Evolutionary conservation across 1,139 yeast species (phyloP).

Genomic region (Candida gigantensis): DNA sequence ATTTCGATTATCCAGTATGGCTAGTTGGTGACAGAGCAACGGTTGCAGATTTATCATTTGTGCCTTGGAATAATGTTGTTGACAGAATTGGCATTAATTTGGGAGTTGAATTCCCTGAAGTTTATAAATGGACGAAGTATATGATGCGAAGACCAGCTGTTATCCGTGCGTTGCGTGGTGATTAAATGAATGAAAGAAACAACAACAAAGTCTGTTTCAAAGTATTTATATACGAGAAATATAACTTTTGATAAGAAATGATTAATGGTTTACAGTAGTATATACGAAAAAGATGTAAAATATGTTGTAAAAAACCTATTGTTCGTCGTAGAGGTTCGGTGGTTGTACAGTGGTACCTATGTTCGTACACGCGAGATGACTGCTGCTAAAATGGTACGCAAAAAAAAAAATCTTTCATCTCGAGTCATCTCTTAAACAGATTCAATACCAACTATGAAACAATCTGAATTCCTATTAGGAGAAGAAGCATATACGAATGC

Average conservation of each 20-base stretch:
- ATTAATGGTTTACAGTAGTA: too few relatives aligned
- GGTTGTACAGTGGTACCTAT: too few relatives aligned
- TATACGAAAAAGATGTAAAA: too few relatives aligned
- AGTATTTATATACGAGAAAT: too few relatives aligned
- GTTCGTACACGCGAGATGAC: too few relatives aligned
- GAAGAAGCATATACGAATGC: conserved; percentile 24
- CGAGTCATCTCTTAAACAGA: conserved; percentile 5
- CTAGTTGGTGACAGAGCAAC: conserved; percentile 88
- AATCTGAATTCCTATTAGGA: conserved; percentile 24
- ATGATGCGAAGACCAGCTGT: conserved; percentile 92
- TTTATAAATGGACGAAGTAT: conserved; percentile 90
- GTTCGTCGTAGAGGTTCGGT: too few relatives aligned
- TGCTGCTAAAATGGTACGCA: not conserved
- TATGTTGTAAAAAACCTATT: too few relatives aligned
- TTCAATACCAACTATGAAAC: conserved; percentile 2
- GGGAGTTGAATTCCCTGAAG: conserved; percentile 89
- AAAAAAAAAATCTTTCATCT: not conserved
- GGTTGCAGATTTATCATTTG: conserved; percentile 88
- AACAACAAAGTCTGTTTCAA: too few relatives aligned
- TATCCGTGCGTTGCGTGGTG: conserved; percentile 72
- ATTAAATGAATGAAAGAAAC: conserved; percentile 20
- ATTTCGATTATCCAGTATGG: conserved; percentile 95
- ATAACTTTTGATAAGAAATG: too few relatives aligned
- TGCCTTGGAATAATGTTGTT: conserved; percentile 96
- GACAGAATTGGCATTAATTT: conserved; percentile 89